Evolutionary conservation across 2,329 filamentous ascomycete species (phyloP).

Genomic region (Fonsecaea nubica): DNA sequence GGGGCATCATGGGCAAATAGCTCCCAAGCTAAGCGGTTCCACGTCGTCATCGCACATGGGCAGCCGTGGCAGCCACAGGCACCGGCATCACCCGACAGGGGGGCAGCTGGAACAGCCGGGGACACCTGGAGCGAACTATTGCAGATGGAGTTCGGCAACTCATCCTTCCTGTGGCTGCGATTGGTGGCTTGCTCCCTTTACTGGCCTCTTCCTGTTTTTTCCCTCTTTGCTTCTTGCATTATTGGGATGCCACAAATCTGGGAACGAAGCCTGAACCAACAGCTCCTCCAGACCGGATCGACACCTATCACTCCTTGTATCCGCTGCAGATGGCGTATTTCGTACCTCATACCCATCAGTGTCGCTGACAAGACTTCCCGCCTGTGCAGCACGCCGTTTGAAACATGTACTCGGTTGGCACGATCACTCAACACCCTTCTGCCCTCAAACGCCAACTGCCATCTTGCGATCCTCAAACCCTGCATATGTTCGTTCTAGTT

Average conservation of each 20-base stretch:
- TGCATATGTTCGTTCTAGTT: not conserved
- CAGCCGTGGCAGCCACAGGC: too few species aligned
- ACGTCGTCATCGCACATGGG: slow-evolving; percentile 8
- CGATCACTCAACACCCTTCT: not conserved
- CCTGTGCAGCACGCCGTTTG: not conserved
- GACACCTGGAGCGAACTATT: not conserved
- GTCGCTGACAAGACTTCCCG: not conserved
- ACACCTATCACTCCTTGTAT: slow-evolving; percentile 1
- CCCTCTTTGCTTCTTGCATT: not conserved
- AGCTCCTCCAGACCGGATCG: slow-evolving; percentile 9
- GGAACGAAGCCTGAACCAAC: slow-evolving; percentile 8
- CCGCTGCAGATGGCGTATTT: not conserved
- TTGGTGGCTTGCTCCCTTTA: not conserved
- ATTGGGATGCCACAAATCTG: slow-evolving; percentile 18
- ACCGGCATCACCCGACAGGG: too few species aligned
- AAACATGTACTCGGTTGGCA: not conserved
- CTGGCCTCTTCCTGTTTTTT: slow-evolving; percentile 3
- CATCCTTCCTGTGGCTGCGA: not conserved
- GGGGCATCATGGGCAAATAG: not conserved
- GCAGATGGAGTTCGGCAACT: not conserved
- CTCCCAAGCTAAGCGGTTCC: not conserved
- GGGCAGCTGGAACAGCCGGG: too few species aligned
- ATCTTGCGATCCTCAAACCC: not conserved
- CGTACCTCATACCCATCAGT: too few species aligned
- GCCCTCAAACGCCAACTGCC: not conserved